These are phyloP conservation scores for Phytophthora constricta DNA, from an alignment of 352 stramenopile genomes.

Conservation along the genomic window DNA sequence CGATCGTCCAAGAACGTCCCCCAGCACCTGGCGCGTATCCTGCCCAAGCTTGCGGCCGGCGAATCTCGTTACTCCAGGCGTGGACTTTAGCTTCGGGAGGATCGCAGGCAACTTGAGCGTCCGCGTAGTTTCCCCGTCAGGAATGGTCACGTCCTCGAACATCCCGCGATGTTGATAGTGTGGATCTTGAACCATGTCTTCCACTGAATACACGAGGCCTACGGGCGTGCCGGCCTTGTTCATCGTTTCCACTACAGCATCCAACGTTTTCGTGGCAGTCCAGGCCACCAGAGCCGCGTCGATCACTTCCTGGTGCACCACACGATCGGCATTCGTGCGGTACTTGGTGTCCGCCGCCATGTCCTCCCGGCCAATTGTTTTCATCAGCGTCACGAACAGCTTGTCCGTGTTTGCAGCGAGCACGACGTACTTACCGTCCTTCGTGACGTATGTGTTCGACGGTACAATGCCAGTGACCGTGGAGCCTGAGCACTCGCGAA, in stretches of 20 bases:
- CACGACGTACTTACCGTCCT: constrained; percentile 86
- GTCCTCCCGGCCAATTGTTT: constrained; percentile 62
- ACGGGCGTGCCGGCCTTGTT: constrained; percentile 64
- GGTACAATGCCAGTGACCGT: constrained; percentile 90
- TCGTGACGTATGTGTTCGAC: constrained; percentile 86
- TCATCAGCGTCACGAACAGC: constrained; percentile 84
- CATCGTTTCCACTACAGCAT: constrained; percentile 63
- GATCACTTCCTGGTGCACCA: constrained; percentile 65
- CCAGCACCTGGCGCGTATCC: constrained; percentile 72
- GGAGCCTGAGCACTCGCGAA: constrained; percentile 86
- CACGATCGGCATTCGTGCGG: constrained; percentile 72
- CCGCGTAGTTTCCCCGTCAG: constrained; percentile 30
- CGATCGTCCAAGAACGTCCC: constrained; percentile 59
- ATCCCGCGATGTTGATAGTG: constrained; percentile 78
- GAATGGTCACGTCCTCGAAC: constrained; percentile 78
- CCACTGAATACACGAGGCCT: constrained; percentile 80
- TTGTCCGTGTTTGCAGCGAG: constrained; percentile 87
- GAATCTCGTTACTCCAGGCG: constrained; percentile 68
- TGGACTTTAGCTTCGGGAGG: constrained; percentile 70
- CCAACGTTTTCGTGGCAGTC: constrained; percentile 55
- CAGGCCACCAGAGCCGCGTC: constrained; percentile 63
- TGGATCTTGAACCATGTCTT: constrained; percentile 78
- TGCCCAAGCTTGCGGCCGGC: constrained; percentile 72
- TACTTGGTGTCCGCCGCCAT: constrained; percentile 67
- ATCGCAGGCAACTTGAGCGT: constrained; percentile 78